Evolutionary conservation across 2,329 filamentous ascomycete species (phyloP).

Genomic region (Pseudogymnoascus sp.): DNA sequence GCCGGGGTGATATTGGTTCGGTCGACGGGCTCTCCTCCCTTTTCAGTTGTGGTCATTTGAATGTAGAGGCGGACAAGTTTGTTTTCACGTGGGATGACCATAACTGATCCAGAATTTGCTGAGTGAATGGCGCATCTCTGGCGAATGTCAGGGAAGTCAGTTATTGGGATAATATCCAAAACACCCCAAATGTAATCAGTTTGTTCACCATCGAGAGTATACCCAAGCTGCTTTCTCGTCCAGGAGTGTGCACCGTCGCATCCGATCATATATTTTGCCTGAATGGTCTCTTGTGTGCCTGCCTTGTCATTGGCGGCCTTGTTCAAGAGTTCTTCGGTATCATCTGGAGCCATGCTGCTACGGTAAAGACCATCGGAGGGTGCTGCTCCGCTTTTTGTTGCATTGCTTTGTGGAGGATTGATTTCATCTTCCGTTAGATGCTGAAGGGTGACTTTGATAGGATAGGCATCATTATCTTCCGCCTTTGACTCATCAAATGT

Average conservation of each 20-base stretch:
- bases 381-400: slow-evolving; percentile 19
- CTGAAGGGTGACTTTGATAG: slow-evolving; percentile 52
- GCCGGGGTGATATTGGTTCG: slow-evolving; percentile 57
- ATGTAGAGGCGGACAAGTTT: slow-evolving; percentile 59
- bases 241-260: slow-evolving; percentile 63
- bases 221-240: slow-evolving; percentile 51
- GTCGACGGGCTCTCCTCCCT: slow-evolving; percentile 44
- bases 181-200: slow-evolving; percentile 40
- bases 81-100: slow-evolving; percentile 59
- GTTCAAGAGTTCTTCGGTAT: slow-evolving; percentile 45
- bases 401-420: slow-evolving; percentile 40
- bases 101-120: slow-evolving; percentile 47
- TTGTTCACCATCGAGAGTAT: slow-evolving; percentile 37
- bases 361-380: slow-evolving; percentile 49
- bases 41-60: slow-evolving; percentile 46
- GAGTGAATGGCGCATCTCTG: slow-evolving; percentile 52
- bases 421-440: slow-evolving; percentile 53
- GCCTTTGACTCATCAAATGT: slow-evolving; percentile 44
- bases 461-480: slow-evolving; percentile 47
- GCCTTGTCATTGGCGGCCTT: slow-evolving; percentile 30
- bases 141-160: slow-evolving; percentile 54
- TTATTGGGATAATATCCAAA: slow-evolving; percentile 45
- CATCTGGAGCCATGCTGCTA: slow-evolving; percentile 50
- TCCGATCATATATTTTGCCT: slow-evolving; percentile 57
- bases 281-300: slow-evolving; percentile 37